phyloP scores from a whole-genome alignment of 208 protist species.

The Leishmania turanica region DNA sequence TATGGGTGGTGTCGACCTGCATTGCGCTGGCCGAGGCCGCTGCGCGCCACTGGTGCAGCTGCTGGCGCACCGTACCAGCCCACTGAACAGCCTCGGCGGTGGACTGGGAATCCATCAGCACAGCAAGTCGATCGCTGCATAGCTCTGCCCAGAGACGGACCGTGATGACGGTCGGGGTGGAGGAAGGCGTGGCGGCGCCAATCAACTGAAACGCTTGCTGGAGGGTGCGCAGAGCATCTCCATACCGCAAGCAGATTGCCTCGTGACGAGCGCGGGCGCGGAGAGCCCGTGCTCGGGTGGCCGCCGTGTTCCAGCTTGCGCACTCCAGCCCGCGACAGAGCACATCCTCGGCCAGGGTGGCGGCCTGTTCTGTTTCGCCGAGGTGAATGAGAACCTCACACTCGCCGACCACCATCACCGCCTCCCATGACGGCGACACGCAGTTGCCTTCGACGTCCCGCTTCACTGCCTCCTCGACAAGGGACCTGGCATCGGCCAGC shows the following conservation, averaged over 20 bases:
- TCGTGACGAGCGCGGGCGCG: slow-evolving; percentile 19
- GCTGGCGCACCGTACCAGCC: slow-evolving; percentile 9
- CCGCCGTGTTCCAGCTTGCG: slow-evolving; percentile 8
- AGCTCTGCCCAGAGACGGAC: slow-evolving; percentile 22
- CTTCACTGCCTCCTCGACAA: slow-evolving; percentile 12
- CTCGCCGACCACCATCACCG: slow-evolving; percentile 45
- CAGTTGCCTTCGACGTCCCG: slow-evolving; percentile 1
- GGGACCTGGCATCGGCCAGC: slow-evolving; percentile 1
- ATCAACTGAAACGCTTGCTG: slow-evolving; percentile 14
- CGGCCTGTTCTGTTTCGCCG: slow-evolving; percentile 47
- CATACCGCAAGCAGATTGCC: slow-evolving; percentile 11
- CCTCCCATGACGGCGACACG: slow-evolving; percentile 22
- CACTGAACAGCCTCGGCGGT: slow-evolving; percentile 16
- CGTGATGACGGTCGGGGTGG: background rate
- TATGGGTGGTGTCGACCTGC: slow-evolving; percentile 5
- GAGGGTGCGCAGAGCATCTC: slow-evolving; percentile 17
- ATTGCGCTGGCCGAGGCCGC: background rate
- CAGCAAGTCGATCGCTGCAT: slow-evolving; percentile 13
- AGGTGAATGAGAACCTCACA: slow-evolving; percentile 44
- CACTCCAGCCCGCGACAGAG: slow-evolving; percentile 13
- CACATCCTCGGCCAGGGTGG: slow-evolving; percentile 32
- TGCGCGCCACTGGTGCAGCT: slow-evolving; percentile 14
- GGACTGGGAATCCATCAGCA: slow-evolving; percentile 3
- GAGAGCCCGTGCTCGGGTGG: background rate
- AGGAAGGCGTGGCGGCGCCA: background rate